Conservation (phyloP, 129 eudicot species). For the Flaveria linearis region DNA sequence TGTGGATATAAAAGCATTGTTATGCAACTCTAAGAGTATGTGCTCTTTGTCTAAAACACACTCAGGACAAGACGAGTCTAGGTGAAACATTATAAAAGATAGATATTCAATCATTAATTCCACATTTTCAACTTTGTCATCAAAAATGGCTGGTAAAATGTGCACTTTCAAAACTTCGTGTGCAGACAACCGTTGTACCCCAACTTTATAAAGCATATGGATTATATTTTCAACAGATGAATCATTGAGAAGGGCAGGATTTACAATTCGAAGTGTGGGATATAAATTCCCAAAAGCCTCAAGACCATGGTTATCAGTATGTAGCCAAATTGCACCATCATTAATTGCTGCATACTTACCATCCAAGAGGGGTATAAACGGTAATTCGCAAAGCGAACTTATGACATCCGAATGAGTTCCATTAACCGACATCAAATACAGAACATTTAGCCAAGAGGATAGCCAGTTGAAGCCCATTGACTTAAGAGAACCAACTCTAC, state of each 20-base stretch:
- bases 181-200: slow-evolving; percentile 62
- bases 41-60: slow-evolving; percentile 54
- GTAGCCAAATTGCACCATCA: slow-evolving; percentile 71
- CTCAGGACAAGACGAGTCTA: slow-evolving; percentile 54
- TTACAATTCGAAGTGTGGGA: slow-evolving; percentile 56
- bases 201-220: slow-evolving; percentile 59
- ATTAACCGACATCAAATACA: slow-evolving; percentile 44
- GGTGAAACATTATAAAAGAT: slow-evolving; percentile 61
- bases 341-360: slow-evolving; percentile 54
- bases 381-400: slow-evolving; percentile 40
- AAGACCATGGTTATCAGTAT: slow-evolving; percentile 47
- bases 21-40: slow-evolving; percentile 49
- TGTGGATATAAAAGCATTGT: slow-evolving; percentile 62
- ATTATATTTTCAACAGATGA: slow-evolving; percentile 41
- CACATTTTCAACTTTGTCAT: slow-evolving; percentile 35
- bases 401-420: slow-evolving; percentile 44
- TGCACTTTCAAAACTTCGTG: slow-evolving; percentile 71
- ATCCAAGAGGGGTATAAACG: slow-evolving; percentile 71
- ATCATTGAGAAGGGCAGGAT: slow-evolving; percentile 44
- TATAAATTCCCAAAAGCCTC: slow-evolving; percentile 52
- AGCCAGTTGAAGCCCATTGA: slow-evolving; percentile 67
- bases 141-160: slow-evolving; percentile 57
- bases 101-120: slow-evolving; percentile 60
- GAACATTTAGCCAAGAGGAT: slow-evolving; percentile 58
- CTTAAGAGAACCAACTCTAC: slow-evolving; percentile 43